phyloP scores from a whole-genome alignment of 495 filamentous ascomycete genomes.

The Aspergillus baeticus region DNA sequence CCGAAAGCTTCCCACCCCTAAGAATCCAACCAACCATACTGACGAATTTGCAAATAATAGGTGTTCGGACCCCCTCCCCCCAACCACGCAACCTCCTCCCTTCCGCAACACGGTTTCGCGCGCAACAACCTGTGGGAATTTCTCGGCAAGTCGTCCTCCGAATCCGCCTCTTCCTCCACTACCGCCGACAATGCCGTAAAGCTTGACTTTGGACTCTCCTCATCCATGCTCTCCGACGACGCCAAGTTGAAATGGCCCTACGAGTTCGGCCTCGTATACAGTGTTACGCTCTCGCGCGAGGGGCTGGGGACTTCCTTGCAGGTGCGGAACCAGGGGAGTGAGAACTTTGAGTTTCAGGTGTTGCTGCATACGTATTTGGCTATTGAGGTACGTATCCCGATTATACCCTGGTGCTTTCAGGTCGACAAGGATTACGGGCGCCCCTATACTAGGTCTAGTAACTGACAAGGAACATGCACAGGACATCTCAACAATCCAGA shows the following conservation, averaged over 20 bases:
- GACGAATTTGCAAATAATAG: slow-evolving; percentile 38
- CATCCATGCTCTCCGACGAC: slow-evolving; percentile 62
- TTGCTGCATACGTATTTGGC: slow-evolving; percentile 88
- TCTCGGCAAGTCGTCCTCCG: slow-evolving; percentile 65
- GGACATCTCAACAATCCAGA: slow-evolving; percentile 69
- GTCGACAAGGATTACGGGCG: too few relatives aligned
- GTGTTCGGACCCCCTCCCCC: slow-evolving; percentile 83
- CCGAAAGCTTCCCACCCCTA: too few relatives aligned
- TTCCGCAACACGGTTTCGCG: slow-evolving; percentile 96
- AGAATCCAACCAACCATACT: too few relatives aligned
- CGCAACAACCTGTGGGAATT: slow-evolving; percentile 73
- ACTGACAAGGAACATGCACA: slow-evolving; percentile 26
- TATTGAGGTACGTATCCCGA: slow-evolving; percentile 60
- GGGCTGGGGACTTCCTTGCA: slow-evolving; percentile 79
- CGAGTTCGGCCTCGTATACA: slow-evolving; percentile 88
- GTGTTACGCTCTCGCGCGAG: slow-evolving; percentile 74
- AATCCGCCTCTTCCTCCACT: slow-evolving; percentile 49
- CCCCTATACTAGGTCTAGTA: too few relatives aligned
- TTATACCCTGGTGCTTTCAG: neutral
- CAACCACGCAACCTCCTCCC: slow-evolving; percentile 65
- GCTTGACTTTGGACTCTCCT: slow-evolving; percentile 89
- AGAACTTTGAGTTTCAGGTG: slow-evolving; percentile 86
- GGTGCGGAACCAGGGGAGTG: slow-evolving; percentile 74
- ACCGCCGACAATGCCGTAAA: slow-evolving; percentile 68
- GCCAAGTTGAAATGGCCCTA: slow-evolving; percentile 71